Evolutionary conservation across 1,284 basidiomycete genomes (phyloP), one percentile per base, ranked within the genome.

Genomic region (Flammula alnicola): DNA sequence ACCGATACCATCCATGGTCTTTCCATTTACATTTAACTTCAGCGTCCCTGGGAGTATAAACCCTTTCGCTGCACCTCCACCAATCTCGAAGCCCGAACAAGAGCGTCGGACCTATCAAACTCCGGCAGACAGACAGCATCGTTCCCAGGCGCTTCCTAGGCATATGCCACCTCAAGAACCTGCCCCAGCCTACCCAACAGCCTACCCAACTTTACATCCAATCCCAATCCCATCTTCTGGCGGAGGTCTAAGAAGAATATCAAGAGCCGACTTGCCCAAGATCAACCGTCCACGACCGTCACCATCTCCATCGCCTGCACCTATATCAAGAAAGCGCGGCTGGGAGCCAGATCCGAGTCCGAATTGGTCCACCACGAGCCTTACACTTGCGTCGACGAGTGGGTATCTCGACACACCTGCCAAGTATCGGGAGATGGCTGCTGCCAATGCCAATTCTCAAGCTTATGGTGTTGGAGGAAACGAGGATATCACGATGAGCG

Each of bases 351-450:
- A 81, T 54, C 76, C 77, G 3, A 82, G 78, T 57, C 69, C 64
- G 52, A 47, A 29, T 7, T 49, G 50, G 31, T 78, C 83, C 2
- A 64, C 77, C 25, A 71, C 82, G 19, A 77, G 75, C 4, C 65
- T 78, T 3, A 66, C 80, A 4, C 65, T 78, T 4, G 65, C 80
- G 3, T 81, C 77, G 1, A 77, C 80, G 4, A 73, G 65, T 49
- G 86, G 86, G 23, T 84, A 84, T 63, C 75, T 88, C 33, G 80
- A 86, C 62, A 81, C 83, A 1, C 82, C 83, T 29, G 76, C 81
- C 43, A 84, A 82, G 65, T 83, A 84, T 60, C 71, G 77, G 56
- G 76, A 80, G 29, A 77, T 80, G 68, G 70, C 69, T 5, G 64
- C 22, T 14, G 12, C 39, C n/a, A n/a, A n/a, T n/a, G n/a, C n/a